These are phyloP conservation scores for Exophiala calicioides DNA, from an alignment of 2,329 filamentous ascomycete species.

Conservation along the genomic window DNA sequence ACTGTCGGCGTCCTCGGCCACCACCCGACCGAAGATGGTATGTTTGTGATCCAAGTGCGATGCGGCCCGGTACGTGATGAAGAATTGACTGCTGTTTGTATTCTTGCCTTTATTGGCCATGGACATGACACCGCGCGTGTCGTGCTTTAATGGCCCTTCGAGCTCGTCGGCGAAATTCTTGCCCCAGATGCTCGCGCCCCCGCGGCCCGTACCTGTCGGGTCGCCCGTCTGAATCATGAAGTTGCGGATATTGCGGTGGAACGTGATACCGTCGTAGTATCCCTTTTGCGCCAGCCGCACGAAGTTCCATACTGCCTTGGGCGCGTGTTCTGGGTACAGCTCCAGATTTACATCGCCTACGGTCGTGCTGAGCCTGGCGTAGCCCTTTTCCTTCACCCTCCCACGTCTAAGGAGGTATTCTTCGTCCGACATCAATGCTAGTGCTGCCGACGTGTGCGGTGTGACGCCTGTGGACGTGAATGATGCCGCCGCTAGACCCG, in stretches of 20 bases:
- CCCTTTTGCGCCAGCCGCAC: slow-evolving; percentile 82
- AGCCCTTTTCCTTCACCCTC: slow-evolving; percentile 85
- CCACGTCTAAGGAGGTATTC: slow-evolving; percentile 95
- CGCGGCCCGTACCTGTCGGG: slow-evolving; percentile 85
- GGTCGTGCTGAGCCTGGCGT: slow-evolving; percentile 84
- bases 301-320: slow-evolving; percentile 97
- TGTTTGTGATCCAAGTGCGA: slow-evolving; percentile 92
- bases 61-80: slow-evolving; percentile 82
- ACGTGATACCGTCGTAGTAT: slow-evolving; percentile 79
- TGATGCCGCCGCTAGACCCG: slow-evolving; percentile 84
- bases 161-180: slow-evolving; percentile 94
- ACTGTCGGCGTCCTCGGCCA: slow-evolving; percentile 59
- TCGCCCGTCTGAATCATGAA: slow-evolving; percentile 99
- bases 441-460: slow-evolving; percentile 82
- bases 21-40: slow-evolving; percentile 89
- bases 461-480: slow-evolving; percentile 95
- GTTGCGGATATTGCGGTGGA: slow-evolving; percentile 90
- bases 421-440: slow-evolving; percentile 85
- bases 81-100: slow-evolving; percentile 93
- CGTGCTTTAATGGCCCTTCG: slow-evolving; percentile 83
- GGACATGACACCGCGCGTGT: slow-evolving; percentile 73
- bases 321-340: slow-evolving; percentile 85
- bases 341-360: slow-evolving; percentile 84
- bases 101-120: slow-evolving; percentile 99
- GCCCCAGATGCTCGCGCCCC: slow-evolving; percentile 89